Conservation (phyloP, 345 rosid species). For the Salix udensis region DNA sequence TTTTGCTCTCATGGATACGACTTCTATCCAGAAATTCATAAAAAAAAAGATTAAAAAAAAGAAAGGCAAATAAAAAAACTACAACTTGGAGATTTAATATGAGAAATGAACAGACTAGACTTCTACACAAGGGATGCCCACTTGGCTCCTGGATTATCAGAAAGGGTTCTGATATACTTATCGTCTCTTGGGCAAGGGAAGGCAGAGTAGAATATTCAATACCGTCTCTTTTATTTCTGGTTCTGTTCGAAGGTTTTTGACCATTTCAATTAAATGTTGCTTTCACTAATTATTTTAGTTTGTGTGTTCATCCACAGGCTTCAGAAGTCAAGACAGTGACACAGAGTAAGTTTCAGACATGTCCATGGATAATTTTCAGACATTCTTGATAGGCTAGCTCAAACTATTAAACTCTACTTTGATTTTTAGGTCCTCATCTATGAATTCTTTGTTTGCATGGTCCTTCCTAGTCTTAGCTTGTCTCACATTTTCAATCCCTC, state of each 20-base stretch:
- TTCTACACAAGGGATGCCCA: background rate
- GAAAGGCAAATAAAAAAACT: background rate
- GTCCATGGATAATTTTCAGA: background rate
- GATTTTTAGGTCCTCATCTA: background rate
- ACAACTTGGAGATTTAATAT: background rate
- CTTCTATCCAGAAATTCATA: background rate
- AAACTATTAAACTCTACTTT: background rate
- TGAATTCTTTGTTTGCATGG: background rate
- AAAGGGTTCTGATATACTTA: background rate
- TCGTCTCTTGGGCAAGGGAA: background rate
- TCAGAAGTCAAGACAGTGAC: background rate
- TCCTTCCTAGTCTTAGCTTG: background rate
- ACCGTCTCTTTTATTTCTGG: too few relatives aligned
- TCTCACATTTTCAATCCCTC: background rate
- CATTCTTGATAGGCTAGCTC: background rate
- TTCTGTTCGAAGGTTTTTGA: background rate
- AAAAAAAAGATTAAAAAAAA: background rate
- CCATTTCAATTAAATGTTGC: background rate
- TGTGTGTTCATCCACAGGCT: background rate
- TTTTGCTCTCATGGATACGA: background rate
- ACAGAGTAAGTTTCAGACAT: background rate
- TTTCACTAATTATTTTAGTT: background rate
- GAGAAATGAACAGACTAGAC: too few relatives aligned
- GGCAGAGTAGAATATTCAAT: background rate
- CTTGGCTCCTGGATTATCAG: background rate